Conservation (phyloP, 257 asterid species). For the Solanum chmielewskii region DNA sequence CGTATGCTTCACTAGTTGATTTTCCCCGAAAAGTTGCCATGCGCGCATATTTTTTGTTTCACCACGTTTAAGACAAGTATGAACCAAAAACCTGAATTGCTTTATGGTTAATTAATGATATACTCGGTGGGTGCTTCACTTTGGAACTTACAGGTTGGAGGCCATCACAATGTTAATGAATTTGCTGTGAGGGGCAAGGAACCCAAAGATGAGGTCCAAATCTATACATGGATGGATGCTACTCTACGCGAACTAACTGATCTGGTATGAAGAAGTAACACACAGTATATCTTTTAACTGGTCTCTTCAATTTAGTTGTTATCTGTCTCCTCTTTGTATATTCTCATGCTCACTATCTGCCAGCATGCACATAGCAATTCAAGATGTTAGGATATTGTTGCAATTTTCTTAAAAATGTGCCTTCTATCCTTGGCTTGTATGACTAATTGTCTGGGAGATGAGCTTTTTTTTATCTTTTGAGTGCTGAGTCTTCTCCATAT, state of each 20-base stretch:
- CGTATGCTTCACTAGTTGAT: not conserved
- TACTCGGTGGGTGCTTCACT: not conserved
- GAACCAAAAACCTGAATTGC: not conserved
- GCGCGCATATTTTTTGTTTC: not conserved
- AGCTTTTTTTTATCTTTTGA: not conserved
- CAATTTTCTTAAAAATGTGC: not conserved
- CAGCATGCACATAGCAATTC: not conserved
- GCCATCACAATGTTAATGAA: constrained; percentile 70
- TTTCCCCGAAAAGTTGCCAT: not conserved
- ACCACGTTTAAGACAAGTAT: not conserved
- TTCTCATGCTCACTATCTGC: not conserved
- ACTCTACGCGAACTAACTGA: constrained; percentile 95
- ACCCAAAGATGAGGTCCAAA: constrained; percentile 98
- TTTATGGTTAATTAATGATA: not conserved
- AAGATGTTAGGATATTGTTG: not conserved
- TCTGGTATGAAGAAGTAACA: constrained; percentile 45
- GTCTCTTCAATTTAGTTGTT: not conserved
- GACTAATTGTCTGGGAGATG: not conserved
- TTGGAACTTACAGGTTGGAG: constrained; percentile 49
- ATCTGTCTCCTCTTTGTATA: not conserved
- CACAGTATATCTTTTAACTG: not conserved
- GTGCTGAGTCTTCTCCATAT: not conserved
- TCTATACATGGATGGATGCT: constrained; percentile 99
- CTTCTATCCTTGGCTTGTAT: not conserved
- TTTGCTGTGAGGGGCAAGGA: constrained; percentile 97